Evolutionary conservation across 2,329 filamentous ascomycete genomes (phyloP).

Genomic region (Exophiala phaeomuriformis): DNA sequence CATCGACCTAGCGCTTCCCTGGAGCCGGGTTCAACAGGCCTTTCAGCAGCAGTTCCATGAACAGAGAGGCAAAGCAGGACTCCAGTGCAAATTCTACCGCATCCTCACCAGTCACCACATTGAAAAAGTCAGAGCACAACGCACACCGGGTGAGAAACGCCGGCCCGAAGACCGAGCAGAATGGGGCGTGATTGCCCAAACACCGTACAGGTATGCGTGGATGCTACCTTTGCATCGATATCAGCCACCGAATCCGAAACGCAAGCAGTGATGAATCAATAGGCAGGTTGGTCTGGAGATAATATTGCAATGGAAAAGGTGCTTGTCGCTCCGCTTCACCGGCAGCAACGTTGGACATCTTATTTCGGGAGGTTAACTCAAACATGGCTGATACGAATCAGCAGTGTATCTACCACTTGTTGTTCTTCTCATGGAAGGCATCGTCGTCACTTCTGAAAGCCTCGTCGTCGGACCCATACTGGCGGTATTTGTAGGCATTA

Average conservation of each 20-base stretch:
- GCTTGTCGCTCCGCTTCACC: background rate
- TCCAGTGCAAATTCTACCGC: conserved; percentile 47
- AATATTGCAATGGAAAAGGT: background rate
- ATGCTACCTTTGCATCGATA: conserved; percentile 5
- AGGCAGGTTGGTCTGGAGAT: background rate
- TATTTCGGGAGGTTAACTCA: background rate
- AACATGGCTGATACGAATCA: background rate
- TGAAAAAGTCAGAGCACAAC: conserved; percentile 39
- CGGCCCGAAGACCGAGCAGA: conserved; percentile 26
- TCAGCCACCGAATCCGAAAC: background rate
- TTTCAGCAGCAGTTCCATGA: conserved; percentile 40
- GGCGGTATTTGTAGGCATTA: conserved; percentile 35
- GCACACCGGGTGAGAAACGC: conserved; percentile 18
- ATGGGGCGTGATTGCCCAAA: conserved; percentile 38
- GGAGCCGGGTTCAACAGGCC: conserved; percentile 40
- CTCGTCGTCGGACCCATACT: conserved; percentile 39
- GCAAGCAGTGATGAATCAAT: background rate
- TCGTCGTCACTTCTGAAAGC: conserved; percentile 36
- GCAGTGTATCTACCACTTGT: background rate
- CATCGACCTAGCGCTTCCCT: conserved; percentile 26
- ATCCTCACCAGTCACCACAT: conserved; percentile 41
- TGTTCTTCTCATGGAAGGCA: background rate
- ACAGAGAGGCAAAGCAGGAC: conserved; percentile 38
- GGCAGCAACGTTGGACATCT: background rate
- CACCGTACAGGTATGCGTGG: conserved; percentile 32